Evolutionary conservation across 2,329 filamentous ascomycete species (phyloP).

Genomic region (Penicillium occitanis): DNA sequence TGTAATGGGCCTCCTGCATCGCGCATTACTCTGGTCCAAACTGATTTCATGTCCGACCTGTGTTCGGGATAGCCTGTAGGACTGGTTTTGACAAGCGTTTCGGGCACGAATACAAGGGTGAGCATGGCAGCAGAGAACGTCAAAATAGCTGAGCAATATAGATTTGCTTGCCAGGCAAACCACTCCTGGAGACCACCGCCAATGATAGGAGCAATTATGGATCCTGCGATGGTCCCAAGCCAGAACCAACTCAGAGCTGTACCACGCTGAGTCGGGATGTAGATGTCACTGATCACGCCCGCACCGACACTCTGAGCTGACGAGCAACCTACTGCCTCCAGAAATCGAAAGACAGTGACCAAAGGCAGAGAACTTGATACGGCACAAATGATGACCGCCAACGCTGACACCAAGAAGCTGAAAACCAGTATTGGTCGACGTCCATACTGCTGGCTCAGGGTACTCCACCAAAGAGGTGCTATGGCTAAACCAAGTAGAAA

Average conservation of each 20-base stretch:
- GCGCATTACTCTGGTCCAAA: neutral
- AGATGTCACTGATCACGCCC: constrained; percentile 43
- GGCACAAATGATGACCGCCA: constrained; percentile 40
- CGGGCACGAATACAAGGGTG: constrained; percentile 32
- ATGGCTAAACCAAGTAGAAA: constrained; percentile 41
- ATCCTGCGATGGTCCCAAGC: constrained; percentile 42
- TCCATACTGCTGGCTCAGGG: constrained; percentile 40
- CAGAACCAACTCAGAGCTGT: constrained; percentile 43
- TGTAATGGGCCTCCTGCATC: neutral
- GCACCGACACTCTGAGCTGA: constrained; percentile 44
- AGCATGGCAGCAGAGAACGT: constrained; percentile 29
- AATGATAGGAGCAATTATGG: constrained; percentile 40
- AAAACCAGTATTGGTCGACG: constrained; percentile 40
- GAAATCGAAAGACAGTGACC: constrained; percentile 41
- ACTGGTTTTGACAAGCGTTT: neutral
- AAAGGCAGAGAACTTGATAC: constrained; percentile 38
- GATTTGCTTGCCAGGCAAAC: constrained; percentile 39
- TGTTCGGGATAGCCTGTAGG: neutral
- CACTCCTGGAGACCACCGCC: constrained; percentile 39
- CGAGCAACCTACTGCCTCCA: constrained; percentile 40
- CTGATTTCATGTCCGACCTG: neutral
- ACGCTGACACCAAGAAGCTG: constrained; percentile 37
- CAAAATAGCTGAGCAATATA: constrained; percentile 43
- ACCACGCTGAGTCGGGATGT: constrained; percentile 39
- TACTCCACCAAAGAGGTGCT: constrained; percentile 44